phyloP scores from a whole-genome alignment of 805 yeast species.

The Lipomyces mesembrius region DNA sequence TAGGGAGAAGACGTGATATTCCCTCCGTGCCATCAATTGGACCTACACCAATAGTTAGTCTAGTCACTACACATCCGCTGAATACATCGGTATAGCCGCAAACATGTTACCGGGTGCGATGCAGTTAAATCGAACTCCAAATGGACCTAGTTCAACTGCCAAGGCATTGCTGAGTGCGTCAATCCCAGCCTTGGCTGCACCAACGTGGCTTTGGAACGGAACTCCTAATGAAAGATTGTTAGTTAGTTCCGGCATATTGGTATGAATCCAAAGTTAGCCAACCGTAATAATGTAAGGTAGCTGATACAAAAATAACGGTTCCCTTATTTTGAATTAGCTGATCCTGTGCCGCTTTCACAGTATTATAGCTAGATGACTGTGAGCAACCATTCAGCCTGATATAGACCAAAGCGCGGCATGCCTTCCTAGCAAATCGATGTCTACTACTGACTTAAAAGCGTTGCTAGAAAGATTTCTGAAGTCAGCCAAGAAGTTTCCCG shows the following conservation, averaged over 20 bases:
- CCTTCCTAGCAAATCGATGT: conserved; percentile 86
- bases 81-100: not conserved
- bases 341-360: conserved; percentile 78
- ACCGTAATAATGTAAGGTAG: conserved; percentile 89
- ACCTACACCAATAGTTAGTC: conserved; percentile 6
- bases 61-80: not conserved
- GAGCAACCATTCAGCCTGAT: not conserved
- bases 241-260: not conserved
- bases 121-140: conserved; percentile 81
- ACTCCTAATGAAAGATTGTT: conserved; percentile 44
- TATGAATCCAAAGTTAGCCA: not conserved
- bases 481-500: conserved; percentile 88
- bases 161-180: conserved; percentile 83
- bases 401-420: conserved; percentile 41
- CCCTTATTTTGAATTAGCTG: conserved; percentile 72
- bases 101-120: conserved; percentile 75
- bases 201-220: conserved; percentile 87
- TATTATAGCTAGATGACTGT: conserved; percentile 53
- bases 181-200: conserved; percentile 95
- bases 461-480: conserved; percentile 77
- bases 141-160: conserved; percentile 90
- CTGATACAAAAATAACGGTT: conserved; percentile 69
- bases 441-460: conserved; percentile 86
- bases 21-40: conserved; percentile 90
- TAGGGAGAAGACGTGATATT: conserved; percentile 61